Evolutionary conservation across 305 asterid species (phyloP).

Genomic region (Solanum hybrid): DNA sequence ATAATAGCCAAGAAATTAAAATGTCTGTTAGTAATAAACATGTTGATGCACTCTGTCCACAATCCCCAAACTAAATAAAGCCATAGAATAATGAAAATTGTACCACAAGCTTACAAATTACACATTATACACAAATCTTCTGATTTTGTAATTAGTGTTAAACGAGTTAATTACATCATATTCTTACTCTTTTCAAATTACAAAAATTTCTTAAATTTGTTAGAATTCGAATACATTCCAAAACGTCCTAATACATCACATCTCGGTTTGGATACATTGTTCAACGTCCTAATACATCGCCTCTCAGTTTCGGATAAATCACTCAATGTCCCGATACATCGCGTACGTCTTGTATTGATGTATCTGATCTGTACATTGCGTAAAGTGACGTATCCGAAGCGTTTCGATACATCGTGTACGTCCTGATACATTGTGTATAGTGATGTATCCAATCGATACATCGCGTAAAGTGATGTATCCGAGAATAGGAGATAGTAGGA

Average conservation of each 20-base stretch:
- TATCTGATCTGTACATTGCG: background rate
- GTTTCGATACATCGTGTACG: background rate
- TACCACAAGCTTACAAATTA: background rate
- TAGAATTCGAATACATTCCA: background rate
- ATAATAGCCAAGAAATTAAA: slow-evolving; percentile 5
- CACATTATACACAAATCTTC: background rate
- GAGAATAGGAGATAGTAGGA: background rate
- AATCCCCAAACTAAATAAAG: background rate
- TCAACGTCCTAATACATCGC: too few relatives aligned
- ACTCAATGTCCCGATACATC: background rate
- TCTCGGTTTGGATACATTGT: too few relatives aligned
- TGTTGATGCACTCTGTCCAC: background rate
- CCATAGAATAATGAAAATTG: background rate
- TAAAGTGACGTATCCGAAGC: background rate
- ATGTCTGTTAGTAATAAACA: slow-evolving; percentile 2
- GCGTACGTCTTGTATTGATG: too few relatives aligned
- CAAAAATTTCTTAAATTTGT: too few relatives aligned
- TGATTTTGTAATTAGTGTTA: background rate
- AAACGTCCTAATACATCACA: too few relatives aligned
- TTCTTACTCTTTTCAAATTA: too few relatives aligned
- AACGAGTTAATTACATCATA: too few relatives aligned
- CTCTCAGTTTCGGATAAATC: too few relatives aligned
- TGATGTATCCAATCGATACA: background rate
- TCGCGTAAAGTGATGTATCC: background rate
- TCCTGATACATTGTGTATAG: background rate